These are phyloP conservation scores for Petrea volubilis DNA, from an alignment of 257 asterid genomes.

Conservation along the genomic window DNA sequence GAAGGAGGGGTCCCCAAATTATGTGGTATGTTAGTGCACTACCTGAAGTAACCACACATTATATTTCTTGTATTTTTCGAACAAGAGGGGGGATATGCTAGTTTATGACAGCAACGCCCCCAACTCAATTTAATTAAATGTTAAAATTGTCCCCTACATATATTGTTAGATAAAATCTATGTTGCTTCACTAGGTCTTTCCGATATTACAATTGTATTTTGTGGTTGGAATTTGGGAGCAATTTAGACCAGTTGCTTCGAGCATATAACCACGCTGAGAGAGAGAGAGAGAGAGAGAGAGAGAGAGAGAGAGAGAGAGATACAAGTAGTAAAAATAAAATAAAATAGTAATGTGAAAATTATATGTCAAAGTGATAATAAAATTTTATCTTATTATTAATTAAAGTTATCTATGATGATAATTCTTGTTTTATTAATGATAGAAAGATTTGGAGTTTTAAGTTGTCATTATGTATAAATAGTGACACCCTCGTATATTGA, in stretches of 20 bases:
- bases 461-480: too few relatives aligned
- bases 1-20: neutral
- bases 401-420: too few relatives aligned
- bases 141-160: neutral
- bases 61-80: neutral
- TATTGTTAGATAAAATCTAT: conserved; percentile 31
- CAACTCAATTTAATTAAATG: neutral
- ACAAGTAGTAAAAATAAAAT: too few relatives aligned
- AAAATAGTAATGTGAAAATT: too few relatives aligned
- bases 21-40: neutral
- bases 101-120: neutral
- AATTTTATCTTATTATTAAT: too few relatives aligned
- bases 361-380: too few relatives aligned
- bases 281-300: too few relatives aligned
- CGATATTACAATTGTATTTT: neutral
- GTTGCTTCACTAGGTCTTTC: conserved; percentile 5
- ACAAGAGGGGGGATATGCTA: neutral
- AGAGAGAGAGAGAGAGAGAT: too few relatives aligned
- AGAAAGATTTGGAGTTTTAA: too few relatives aligned
- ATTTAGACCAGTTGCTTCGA: neutral
- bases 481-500: too few relatives aligned
- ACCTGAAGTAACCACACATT: neutral
- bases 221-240: neutral
- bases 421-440: too few relatives aligned
- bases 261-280: too few relatives aligned